phyloP scores from a whole-genome alignment of 441 rosid species.

The Cnidoscolus chayamansa region DNA sequence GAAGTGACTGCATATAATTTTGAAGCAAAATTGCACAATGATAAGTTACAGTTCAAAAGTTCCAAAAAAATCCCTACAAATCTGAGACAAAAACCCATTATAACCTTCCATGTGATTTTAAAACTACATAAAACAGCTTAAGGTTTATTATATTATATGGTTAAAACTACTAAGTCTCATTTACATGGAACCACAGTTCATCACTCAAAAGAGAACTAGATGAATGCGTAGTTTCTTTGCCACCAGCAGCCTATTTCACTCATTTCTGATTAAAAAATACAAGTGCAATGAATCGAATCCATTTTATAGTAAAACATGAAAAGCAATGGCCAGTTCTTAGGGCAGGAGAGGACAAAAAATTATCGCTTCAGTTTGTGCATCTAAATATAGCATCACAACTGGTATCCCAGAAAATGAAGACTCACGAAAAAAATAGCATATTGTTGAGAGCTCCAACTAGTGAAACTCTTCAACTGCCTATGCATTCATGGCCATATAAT shows the following conservation, averaged over 20 bases:
- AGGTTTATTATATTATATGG: not conserved
- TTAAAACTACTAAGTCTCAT: not conserved
- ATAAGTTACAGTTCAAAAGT: not conserved
- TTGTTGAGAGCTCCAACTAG: not conserved
- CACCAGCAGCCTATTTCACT: not conserved
- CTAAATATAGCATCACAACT: not conserved
- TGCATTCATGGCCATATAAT: not conserved
- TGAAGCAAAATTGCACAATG: not conserved
- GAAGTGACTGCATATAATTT: slow-evolving; percentile 4
- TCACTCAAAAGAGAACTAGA: not conserved
- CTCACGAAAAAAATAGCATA: not conserved
- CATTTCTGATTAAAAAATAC: not conserved
- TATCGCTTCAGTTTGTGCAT: not conserved
- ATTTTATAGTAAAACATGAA: not conserved
- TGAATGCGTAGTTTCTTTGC: not conserved
- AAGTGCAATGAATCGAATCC: not conserved
- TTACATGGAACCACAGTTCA: not conserved
- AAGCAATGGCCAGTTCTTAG: not conserved
- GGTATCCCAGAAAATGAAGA: not conserved
- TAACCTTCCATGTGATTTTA: not conserved
- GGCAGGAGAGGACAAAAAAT: not conserved
- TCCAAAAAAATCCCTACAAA: not conserved
- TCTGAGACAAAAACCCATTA: not conserved
- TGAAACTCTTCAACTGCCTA: not conserved
- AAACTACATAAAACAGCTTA: not conserved